Conservation (phyloP, 768 basidiomycete species). For the Hypholoma sublateritium region DNA sequence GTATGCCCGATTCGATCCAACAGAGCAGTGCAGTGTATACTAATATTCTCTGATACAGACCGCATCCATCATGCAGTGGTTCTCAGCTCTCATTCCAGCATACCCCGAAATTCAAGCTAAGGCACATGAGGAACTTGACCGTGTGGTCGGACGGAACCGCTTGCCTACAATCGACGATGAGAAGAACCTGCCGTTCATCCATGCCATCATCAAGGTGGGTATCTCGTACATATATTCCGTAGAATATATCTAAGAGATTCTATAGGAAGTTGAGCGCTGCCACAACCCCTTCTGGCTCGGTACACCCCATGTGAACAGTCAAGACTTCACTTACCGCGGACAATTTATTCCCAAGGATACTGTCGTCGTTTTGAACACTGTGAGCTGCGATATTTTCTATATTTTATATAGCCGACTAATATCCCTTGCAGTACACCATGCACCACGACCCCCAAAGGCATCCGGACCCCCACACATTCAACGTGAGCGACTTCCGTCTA, state of each 20-base stretch:
- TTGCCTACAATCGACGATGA: slow-evolving; percentile 21
- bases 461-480: slow-evolving; percentile 37
- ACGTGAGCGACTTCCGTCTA: slow-evolving; percentile 16
- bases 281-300: slow-evolving; percentile 39
- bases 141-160: slow-evolving; percentile 20
- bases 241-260: slow-evolving; percentile 22
- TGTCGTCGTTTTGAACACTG: slow-evolving; percentile 38
- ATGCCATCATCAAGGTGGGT: slow-evolving; percentile 25
- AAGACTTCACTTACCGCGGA: slow-evolving; percentile 41
- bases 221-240: neutral
- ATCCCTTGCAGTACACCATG: slow-evolving; percentile 30
- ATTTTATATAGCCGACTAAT: neutral
- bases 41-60: slow-evolving; percentile 21
- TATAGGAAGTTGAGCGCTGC: slow-evolving; percentile 34
- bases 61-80: slow-evolving; percentile 37
- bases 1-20: slow-evolving; percentile 17
- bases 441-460: slow-evolving; percentile 36
- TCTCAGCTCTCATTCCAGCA: slow-evolving; percentile 33
- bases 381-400: slow-evolving; percentile 8
- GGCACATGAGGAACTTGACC: slow-evolving; percentile 27
- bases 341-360: slow-evolving; percentile 40
- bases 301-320: slow-evolving; percentile 36
- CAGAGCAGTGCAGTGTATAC: neutral
- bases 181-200: slow-evolving; percentile 21
- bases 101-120: slow-evolving; percentile 24